Conservation (phyloP, 805 yeast genomes). For the Schwanniomyces polymorphus region DNA sequence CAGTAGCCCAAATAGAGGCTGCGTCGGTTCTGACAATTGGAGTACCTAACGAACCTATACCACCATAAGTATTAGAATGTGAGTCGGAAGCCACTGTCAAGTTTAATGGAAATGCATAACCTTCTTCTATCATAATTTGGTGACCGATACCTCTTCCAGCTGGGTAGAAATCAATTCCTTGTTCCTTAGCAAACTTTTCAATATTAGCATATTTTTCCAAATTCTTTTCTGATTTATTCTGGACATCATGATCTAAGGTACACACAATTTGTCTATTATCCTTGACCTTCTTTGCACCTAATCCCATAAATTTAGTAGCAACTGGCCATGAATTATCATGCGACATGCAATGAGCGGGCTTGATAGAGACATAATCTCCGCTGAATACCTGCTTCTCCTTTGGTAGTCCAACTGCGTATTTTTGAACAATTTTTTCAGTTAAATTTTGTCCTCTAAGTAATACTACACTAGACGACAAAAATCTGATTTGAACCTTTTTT, state of each 20-base stretch:
- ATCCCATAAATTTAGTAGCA: slow-evolving; percentile 91
- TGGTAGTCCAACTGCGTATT: slow-evolving; percentile 84
- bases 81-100: slow-evolving; percentile 96
- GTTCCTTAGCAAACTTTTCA: slow-evolving; percentile 83
- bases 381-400: slow-evolving; percentile 72
- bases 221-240: slow-evolving; percentile 87
- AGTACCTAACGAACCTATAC: slow-evolving; percentile 93
- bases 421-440: slow-evolving; percentile 94
- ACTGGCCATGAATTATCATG: slow-evolving; percentile 99
- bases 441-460: slow-evolving; percentile 67
- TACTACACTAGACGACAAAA: slow-evolving; percentile 15
- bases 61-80: slow-evolving; percentile 97
- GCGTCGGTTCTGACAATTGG: slow-evolving; percentile 99
- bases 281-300: slow-evolving; percentile 83
- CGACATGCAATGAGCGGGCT: slow-evolving; percentile 98
- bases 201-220: slow-evolving; percentile 85
- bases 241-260: slow-evolving; percentile 97
- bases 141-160: slow-evolving; percentile 99
- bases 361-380: slow-evolving; percentile 94
- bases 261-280: slow-evolving; percentile 91
- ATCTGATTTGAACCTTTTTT: slow-evolving; percentile 9
- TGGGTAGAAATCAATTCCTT: slow-evolving; percentile 95
- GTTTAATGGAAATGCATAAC: slow-evolving; percentile 93
- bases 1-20: slow-evolving; percentile 99
- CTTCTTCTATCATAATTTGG: slow-evolving; percentile 98